Base-by-base conservation (phyloP, 768 basidiomycete genomes). In the Aureoboletus auriporus region DNA sequence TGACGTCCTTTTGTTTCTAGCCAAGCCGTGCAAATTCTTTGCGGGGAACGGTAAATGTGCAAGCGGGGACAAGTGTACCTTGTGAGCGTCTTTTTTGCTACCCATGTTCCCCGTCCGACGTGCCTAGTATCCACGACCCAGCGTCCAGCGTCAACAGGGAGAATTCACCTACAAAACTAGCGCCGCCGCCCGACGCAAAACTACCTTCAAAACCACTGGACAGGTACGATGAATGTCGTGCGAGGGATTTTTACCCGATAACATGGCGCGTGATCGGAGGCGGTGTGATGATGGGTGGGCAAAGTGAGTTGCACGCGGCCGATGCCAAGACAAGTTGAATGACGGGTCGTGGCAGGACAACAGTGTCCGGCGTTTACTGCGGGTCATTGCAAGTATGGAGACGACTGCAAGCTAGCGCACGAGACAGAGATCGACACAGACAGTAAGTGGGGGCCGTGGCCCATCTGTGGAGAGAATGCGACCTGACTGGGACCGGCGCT, bases 191-290 rank as follows among this genome's bases (percentile, higher is more conserved):
- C 2, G 44, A 47, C 2, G 50, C 50, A 16, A 47, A 47, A 9
- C 41, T 67, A 23, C 66, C 69, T 10, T 36, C 60, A 28, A 64
- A 65, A 27, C 69, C 68, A 12, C 46, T 53, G 28, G 34, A 52
- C 34, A 57, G 44, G 9, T 61, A 66, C 30, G 73, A 74, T 37
- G 71, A 72, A 29, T 68, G 61, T 52, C 65, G 58, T 36, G 64
- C 71, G 57, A 80, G 68, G 52, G 75, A 75, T 49, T 84, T 71
- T 62, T 83, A 79, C 55, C 84, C 85, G 26, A 73, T 89, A 39
- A 74, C 77, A 5, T 89, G 86, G 86, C 75, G 86, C 37, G 85
- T 89, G 11, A 84, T 89, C 43, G 84, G 86, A 0, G 86, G 86
- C 12, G 86, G 86, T 4, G 86, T 88, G n/a, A 73, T 78, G 65